Evolutionary conservation across 2,329 filamentous ascomycete genomes (phyloP), one percentile per base, ranked within the genome.

Genomic region (Colletotrichum tanaceti): DNA sequence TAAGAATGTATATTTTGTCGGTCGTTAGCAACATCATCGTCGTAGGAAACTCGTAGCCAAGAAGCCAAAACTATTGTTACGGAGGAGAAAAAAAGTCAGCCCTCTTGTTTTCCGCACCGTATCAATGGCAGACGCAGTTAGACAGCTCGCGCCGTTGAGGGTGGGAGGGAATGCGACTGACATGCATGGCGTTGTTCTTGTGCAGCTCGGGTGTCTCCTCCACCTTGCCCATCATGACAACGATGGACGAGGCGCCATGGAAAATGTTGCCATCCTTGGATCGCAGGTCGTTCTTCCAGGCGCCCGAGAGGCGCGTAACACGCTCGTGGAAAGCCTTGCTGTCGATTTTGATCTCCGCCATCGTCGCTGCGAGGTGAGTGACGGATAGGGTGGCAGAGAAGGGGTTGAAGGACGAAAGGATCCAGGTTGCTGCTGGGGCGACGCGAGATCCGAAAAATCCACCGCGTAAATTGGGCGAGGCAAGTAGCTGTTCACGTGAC

Each of bases 41-140:
- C 46, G 95, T 94, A 41, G 96, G 96, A 77, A 99, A 99, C 80
- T 99, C 96, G 85, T 99, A 99, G 75, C 96, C 96, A 71, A 99
- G 88, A 63, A 99, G 87, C 97, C 97, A 99, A 81, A 98, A 97
- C 94, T 98, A 18, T 47, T 9, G 10, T 22, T 44, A 24, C 20
- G 53, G 65, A 22, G 6, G 38, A 54, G 62, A 70, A 52, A 66
- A 22, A 9, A 43, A 50, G 60, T 71, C 24, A 70, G 70, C n/a
- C 52, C 9, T 22, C 35, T 28, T 20, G 50, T 49, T 22, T 14
- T 13, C 4, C 24, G 47, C 32, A 24, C n/a, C 35, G 28, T 20
- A 43, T 20, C 22, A 22, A 32, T 39, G 5, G 1, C 14, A 32
- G 35, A 41, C 22, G n/a, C 10, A 54, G 58, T 18, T n/a, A 20